Base-by-base conservation (phyloP, 768 basidiomycete species). In the Kwoniella heveanensis region DNA sequence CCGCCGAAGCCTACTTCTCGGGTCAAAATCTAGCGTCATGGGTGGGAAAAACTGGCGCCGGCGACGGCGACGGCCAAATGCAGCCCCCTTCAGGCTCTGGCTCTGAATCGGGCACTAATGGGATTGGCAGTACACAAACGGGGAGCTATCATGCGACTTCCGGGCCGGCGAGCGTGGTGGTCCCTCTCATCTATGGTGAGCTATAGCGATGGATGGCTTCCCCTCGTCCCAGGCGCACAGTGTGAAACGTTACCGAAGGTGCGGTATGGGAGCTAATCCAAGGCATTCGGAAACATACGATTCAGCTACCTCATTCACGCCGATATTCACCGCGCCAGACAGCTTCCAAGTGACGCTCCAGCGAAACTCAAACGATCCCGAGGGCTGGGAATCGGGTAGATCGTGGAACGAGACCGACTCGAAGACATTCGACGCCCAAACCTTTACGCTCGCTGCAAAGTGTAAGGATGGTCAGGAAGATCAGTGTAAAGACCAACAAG, bases 1-100 rank as follows among this genome's bases (percentile, higher is more conserved):
- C 67, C 1, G 60, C 54, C 19, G 27, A 64, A 26, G 54, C 50
- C 10, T 68, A 68, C 37, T 64, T 68, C 30, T 32, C 63, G 0
- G 50, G 46, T 29, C 63, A 32, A 24, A 48, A 51, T 39, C 13
- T 50, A 8, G 54, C 59, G 1, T 26, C 58, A 9, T 68, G 67
- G 67, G 44, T 54, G 13, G 62, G 66, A 26, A 27, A 54, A n/a
- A n/a, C n/a, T 32, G n/a, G 56, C 30, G 44, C 47, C 46, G 22
- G 48, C 22, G 48, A 22, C 25, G 17, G 39, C 39, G 17, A 44
- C 8, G 21, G 49, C 12, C 10, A 22, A 22, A 26, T 24, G 36
- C 27, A 26, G 12, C 17, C 25, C 29, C 21, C 37, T 37, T 21
- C 52, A 4, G 39, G 39, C 39, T 50, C 44, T 27, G 24, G 15